These are phyloP conservation scores for Lipomyces sp. DNA, from an alignment of 805 yeast genomes.

Conservation along the genomic window DNA sequence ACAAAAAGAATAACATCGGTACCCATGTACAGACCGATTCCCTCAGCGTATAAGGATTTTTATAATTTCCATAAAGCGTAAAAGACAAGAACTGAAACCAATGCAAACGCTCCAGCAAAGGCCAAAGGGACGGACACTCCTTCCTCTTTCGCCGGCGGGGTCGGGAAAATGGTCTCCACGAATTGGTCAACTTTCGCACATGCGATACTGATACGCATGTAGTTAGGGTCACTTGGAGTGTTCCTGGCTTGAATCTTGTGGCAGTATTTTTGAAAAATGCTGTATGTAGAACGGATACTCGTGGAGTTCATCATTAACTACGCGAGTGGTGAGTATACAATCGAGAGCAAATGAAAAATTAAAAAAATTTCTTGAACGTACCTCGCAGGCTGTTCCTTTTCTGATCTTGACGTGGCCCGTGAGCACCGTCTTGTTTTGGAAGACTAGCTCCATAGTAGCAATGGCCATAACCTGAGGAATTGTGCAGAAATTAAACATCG, in stretches of 20 bases:
- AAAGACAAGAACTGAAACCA: too few relatives aligned
- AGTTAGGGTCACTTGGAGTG: constrained; percentile 79
- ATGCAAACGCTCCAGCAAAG: too few relatives aligned
- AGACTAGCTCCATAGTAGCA: constrained; percentile 84
- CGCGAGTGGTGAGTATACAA: background rate
- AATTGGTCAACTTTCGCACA: constrained; percentile 88
- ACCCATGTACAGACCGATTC: too few relatives aligned
- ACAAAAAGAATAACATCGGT: too few relatives aligned
- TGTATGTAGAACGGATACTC: constrained; percentile 69
- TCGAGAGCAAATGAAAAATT: background rate
- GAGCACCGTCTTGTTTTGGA: constrained; percentile 73
- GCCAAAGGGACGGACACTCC: constrained; percentile 4
- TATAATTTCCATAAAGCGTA: too few relatives aligned
- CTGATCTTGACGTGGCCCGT: constrained; percentile 77
- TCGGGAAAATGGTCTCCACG: constrained; percentile 51
- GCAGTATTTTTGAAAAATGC: constrained; percentile 71
- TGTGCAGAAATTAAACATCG: constrained; percentile 87
- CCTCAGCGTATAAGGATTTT: too few relatives aligned
- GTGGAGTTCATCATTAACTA: constrained; percentile 68
- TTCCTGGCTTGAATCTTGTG: constrained; percentile 75
- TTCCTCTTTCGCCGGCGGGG: constrained; percentile 10
- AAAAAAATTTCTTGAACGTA: background rate
- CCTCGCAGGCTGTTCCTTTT: constrained; percentile 65
- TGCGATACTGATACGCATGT: constrained; percentile 73
- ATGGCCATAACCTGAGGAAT: constrained; percentile 99